Evolutionary conservation across 2,329 filamentous ascomycete species (phyloP), one percentile per base, ranked within the genome.

Genomic region (Myriosclerotinia scirpicola): DNA sequence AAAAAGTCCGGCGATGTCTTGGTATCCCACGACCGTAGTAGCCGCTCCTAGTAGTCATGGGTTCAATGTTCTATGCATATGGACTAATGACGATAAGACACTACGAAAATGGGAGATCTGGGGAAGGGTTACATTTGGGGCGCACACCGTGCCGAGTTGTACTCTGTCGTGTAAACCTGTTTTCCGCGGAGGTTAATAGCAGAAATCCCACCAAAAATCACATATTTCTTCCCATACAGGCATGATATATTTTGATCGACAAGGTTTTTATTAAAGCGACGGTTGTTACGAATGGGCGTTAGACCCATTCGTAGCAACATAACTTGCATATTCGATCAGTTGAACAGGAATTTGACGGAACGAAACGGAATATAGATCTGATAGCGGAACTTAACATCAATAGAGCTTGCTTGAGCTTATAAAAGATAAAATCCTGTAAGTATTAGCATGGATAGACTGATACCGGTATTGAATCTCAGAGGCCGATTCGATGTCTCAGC

Each of bases 1-100:
- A n/a, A n/a, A 38, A 20, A 17, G 5, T 38, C 30, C 44, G 58
- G 58, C 44, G 58, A 61, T 61, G 40, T 50, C 14, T 50, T 61
- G n/a, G 44, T 7, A 50, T 50, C 12, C 5, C 34, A 61, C n/a
- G 34, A 30, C 8, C 30, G 14, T 34, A n/a, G n/a, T 61, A 30
- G 9, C 58, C n/a, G 34, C 42, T 50, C 42, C 3, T 1, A 17
- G 20, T 50, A 48, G 56, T 50, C 56, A 60, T 50, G 44, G 7
- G 56, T 15, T 22, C 42, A 60, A 11, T 17, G 20, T 46, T 36
- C 40, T 26, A 60, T 48, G 30, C 20, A 36, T 38, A 60, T 36
- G 56, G 30, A 60, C 20, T 20, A 60, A 50, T 60, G 7, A 48
- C 11, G 7, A 50, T 22, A 61, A 22, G 4, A 5, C 12, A 26